Base-by-base conservation (phyloP, 139 green algal species). In the Chlorella vulgaris region DNA sequence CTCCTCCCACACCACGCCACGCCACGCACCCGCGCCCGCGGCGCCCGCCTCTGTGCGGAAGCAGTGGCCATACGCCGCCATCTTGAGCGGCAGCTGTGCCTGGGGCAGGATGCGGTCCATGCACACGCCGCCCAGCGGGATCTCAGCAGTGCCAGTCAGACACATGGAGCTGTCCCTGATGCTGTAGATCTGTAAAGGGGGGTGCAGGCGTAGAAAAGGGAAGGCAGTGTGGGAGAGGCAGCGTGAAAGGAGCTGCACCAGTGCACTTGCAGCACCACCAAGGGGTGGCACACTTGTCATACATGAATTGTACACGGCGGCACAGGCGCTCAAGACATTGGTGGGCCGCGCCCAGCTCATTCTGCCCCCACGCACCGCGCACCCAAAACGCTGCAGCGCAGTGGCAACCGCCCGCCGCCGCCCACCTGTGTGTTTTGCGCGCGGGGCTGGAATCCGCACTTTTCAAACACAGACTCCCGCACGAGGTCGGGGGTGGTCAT, bases 381-480 rank as follows among this genome's bases (percentile, higher is more conserved):
- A 5, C 15, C 5, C 55, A 28, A 15, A 65, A 65, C 22, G 28
- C 22, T 21, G 15, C 22, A 29, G 15, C 55, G 5, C 18, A 21
- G 15, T 29, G n/a, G 55, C 55, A n/a, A n/a, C n/a, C n/a, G n/a
- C n/a, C n/a, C n/a, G n/a, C n/a, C n/a, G n/a, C n/a, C 55, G 8
- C 69, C 26, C 68, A 93, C 92, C 91, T 99, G 97, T 19, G 97
- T 99, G 87, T 96, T 96, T 15, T 91, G 88, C 0, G 81, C 92
- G 26, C 97, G 82, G 0, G 97, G 97, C 80, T 99, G 97, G 89
- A 99, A 99, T 50, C 97, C 97, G 83, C 97, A 99, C 86, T 98
- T 99, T 84, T 99, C 95, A 69, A 99, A 83, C 29, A 98, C 93
- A 1, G 42, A 83, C n/a, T 87, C 88, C 6, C 93, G 89, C 74